Conservation (phyloP, 2,329 filamentous ascomycete species). For the Cylindrodendrum hubeiense region DNA sequence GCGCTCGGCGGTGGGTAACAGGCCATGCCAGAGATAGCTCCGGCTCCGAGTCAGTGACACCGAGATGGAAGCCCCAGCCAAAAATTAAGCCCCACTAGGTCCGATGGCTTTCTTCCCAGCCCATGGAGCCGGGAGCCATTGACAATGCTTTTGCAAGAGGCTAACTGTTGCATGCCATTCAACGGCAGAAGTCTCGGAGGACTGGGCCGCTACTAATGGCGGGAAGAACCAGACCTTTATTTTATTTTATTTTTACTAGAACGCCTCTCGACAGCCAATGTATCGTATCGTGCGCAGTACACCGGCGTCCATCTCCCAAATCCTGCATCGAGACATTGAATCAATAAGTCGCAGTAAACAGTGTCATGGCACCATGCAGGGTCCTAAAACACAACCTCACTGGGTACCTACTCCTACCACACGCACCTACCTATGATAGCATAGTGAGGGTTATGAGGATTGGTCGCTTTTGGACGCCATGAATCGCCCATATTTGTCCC, state of each 20-base stretch:
- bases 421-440: background rate
- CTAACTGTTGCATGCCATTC: background rate
- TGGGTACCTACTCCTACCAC: background rate
- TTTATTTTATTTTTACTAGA: background rate
- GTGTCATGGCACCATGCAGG: background rate
- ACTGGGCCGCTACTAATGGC: background rate
- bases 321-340: background rate
- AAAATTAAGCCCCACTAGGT: conserved; percentile 2
- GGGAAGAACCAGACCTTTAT: background rate
- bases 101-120: conserved; percentile 1
- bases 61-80: conserved; percentile 8
- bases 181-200: background rate
- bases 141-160: conserved; percentile 11
- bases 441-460: background rate
- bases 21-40: background rate
- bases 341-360: background rate
- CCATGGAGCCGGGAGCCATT: conserved; percentile 25
- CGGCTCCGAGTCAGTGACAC: conserved; percentile 21
- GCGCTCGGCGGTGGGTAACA: background rate
- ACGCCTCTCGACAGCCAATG: background rate
- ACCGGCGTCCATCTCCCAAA: background rate
- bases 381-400: background rate
- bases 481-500: background rate
- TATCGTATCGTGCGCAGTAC: background rate
- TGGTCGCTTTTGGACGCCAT: background rate